A percentile compares a stretch with the other conserved stretches of the same genome.
Evolutionary conservation across 163 green algal species (phyloP).

Genomic region (Scenedesmus sp.): DNA sequence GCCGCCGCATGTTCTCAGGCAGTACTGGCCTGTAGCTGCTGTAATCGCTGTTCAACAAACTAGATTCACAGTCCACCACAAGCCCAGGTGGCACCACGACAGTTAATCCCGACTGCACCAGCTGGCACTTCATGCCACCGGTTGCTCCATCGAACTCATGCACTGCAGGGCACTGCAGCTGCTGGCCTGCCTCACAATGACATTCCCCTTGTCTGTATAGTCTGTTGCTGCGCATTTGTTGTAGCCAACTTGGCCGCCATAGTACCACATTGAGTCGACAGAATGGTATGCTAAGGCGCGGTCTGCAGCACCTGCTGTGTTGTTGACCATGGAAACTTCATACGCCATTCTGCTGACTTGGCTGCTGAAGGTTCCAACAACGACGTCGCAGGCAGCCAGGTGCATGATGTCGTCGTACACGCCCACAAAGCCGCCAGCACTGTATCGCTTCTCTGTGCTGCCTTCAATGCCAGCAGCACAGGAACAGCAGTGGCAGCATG

Average conservation of each 20-base stretch:
- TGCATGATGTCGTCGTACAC: conserved; percentile 54
- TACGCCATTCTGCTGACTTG: conserved; percentile 45
- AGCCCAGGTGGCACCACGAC: neutral
- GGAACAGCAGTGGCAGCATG: too few species aligned
- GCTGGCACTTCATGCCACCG: neutral
- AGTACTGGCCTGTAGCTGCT: neutral
- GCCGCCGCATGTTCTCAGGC: neutral
- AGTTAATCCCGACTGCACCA: neutral
- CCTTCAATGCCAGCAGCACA: neutral
- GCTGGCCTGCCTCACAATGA: neutral
- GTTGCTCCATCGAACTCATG: neutral
- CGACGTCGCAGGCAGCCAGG: conserved; percentile 20
- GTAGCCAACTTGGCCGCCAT: conserved; percentile 25
- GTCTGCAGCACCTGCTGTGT: neutral
- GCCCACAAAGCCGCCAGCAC: conserved; percentile 2
- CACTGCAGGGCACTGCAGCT: neutral
- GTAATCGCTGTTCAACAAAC: neutral
- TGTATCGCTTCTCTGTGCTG: neutral
- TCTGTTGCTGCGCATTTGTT: neutral
- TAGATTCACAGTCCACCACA: neutral
- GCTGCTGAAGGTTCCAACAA: conserved; percentile 50
- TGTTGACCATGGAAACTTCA: conserved; percentile 39
- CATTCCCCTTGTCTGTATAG: neutral
- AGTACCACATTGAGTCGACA: conserved; percentile 43
- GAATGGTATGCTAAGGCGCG: conserved; percentile 36